Evolutionary conservation across 305 asterid genomes (phyloP).

Genomic region (Ilex paraguariensis): DNA sequence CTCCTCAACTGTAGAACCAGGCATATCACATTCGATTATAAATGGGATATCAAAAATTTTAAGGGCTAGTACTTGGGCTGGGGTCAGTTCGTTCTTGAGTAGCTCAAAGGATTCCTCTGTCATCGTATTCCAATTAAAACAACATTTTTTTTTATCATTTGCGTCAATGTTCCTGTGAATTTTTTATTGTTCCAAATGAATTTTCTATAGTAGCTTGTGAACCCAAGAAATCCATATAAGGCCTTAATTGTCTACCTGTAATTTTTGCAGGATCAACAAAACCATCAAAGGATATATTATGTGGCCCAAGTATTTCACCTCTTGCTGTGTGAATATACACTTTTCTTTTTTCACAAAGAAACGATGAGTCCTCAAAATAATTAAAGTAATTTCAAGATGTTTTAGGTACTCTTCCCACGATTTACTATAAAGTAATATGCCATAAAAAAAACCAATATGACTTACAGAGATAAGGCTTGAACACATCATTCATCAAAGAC

Average conservation of each 20-base stretch:
- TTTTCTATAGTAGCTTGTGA: too few relatives aligned
- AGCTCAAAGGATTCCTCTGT: too few relatives aligned
- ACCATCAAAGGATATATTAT: background rate
- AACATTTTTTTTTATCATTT: too few relatives aligned
- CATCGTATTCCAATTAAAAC: too few relatives aligned
- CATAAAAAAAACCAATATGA: background rate
- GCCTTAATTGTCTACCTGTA: background rate
- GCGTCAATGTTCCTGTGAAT: too few relatives aligned
- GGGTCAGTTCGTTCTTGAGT: too few relatives aligned
- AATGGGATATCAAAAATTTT: too few relatives aligned
- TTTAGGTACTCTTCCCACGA: background rate
- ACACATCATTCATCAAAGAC: background rate
- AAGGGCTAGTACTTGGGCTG: too few relatives aligned
- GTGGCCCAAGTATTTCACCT: background rate
- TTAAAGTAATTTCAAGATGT: background rate
- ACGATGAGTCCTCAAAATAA: background rate
- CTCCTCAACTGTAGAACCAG: too few relatives aligned
- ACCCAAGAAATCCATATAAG: too few relatives aligned
- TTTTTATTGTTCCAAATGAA: too few relatives aligned
- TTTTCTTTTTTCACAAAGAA: background rate
- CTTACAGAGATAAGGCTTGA: background rate
- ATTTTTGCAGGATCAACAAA: background rate
- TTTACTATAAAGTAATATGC: background rate
- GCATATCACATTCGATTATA: too few relatives aligned
- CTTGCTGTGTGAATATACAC: background rate